phyloP scores from a whole-genome alignment of 306 rosid genomes.

The Ormosia emarginata region DNA sequence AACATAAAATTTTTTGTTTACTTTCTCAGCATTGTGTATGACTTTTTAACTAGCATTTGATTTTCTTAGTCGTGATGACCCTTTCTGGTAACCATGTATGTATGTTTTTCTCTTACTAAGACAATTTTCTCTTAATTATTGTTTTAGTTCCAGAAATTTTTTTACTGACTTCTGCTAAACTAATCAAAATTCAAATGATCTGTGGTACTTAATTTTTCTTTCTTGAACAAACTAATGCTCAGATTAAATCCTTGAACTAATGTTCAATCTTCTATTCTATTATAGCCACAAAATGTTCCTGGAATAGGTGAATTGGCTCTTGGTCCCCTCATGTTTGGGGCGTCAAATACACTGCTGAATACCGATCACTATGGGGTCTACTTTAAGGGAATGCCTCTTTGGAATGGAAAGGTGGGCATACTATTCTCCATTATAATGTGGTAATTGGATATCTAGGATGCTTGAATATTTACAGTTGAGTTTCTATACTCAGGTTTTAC shows the following conservation, averaged over 20 bases:
- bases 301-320: conserved; percentile 98
- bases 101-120: not conserved
- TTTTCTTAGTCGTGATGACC: not conserved
- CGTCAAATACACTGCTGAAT: conserved; percentile 75
- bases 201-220: not conserved
- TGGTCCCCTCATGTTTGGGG: conserved; percentile 77
- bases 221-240: not conserved
- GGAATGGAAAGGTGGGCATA: conserved; percentile 70
- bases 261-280: conserved; percentile 9
- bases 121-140: not conserved
- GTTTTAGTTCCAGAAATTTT: not conserved
- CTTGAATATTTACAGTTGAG: conserved; percentile 4
- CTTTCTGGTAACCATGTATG: not conserved
- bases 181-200: not conserved
- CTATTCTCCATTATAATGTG: conserved; percentile 20
- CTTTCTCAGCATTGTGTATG: not conserved
- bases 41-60: not conserved
- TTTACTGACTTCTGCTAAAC: not conserved
- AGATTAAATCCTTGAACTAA: not conserved
- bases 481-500: conserved; percentile 53
- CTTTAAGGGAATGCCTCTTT: conserved; percentile 83
- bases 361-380: conserved; percentile 82
- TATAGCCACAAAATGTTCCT: conserved; percentile 64
- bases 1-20: not conserved
- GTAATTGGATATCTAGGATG: not conserved